These are phyloP conservation scores for Cucumis melo DNA, from an alignment of 306 rosid genomes.

Conservation along the genomic window DNA sequence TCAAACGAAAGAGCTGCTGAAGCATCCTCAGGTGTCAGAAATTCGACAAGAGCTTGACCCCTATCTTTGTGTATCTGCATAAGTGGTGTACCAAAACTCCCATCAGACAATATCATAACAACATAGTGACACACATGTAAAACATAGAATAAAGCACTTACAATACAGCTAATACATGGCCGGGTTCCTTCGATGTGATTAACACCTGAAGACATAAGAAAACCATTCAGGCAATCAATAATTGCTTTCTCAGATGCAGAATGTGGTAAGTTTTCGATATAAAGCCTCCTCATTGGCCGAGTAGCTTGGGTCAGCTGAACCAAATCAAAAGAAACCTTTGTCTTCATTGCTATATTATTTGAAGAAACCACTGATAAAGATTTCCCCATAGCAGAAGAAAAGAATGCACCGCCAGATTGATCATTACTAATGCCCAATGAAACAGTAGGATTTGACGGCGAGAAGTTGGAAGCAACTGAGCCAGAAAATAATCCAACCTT, in stretches of 20 bases:
- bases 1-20: slow-evolving; percentile 81
- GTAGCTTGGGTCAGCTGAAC: slow-evolving; percentile 90
- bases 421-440: slow-evolving; percentile 30
- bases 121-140: not conserved
- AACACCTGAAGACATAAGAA: slow-evolving; percentile 45
- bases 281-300: slow-evolving; percentile 88
- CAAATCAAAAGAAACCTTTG: slow-evolving; percentile 41
- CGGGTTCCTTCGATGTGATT: slow-evolving; percentile 53
- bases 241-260: slow-evolving; percentile 65
- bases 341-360: slow-evolving; percentile 29
- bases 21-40: slow-evolving; percentile 90
- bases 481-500: slow-evolving; percentile 31
- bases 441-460: slow-evolving; percentile 25
- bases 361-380: slow-evolving; percentile 22
- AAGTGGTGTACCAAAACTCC: slow-evolving; percentile 6
- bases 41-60: slow-evolving; percentile 83
- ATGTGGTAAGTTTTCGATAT: slow-evolving; percentile 72
- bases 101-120: slow-evolving; percentile 1
- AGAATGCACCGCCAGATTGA: slow-evolving; percentile 25
- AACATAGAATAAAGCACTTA: slow-evolving; percentile 26
- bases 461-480: slow-evolving; percentile 31
- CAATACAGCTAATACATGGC: slow-evolving; percentile 83
- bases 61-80: slow-evolving; percentile 71
- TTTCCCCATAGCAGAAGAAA: slow-evolving; percentile 28
- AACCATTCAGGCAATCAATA: slow-evolving; percentile 57